Evolutionary conservation across 768 basidiomycete species (phyloP).

Genomic region (Tricholoma furcatifolium): DNA sequence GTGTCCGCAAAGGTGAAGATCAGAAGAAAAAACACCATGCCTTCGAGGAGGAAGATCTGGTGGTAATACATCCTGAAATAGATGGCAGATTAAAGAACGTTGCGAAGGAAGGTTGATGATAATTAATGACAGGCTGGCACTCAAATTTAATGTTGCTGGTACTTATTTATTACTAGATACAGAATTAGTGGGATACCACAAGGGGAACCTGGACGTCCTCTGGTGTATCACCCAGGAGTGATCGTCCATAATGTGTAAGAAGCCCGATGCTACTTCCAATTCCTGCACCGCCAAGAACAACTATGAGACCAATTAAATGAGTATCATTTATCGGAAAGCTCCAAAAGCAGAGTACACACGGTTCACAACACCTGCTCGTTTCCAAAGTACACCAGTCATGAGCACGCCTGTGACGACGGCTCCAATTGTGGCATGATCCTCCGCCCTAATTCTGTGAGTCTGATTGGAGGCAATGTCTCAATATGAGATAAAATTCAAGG

Average conservation of each 20-base stretch:
- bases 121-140: neutral
- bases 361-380: constrained; percentile 57
- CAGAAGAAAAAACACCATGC: constrained; percentile 13
- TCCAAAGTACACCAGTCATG: constrained; percentile 74
- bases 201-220: constrained; percentile 33
- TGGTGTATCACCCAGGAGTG: constrained; percentile 53
- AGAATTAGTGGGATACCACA: constrained; percentile 12
- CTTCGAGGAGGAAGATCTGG: constrained; percentile 43
- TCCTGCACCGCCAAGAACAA: constrained; percentile 71
- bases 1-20: constrained; percentile 35
- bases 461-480: constrained; percentile 22
- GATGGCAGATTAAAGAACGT: constrained; percentile 67
- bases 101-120: constrained; percentile 25
- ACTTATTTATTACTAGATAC: constrained; percentile 14
- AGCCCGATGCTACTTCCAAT: constrained; percentile 63
- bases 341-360: constrained; percentile 38
- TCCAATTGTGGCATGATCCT: constrained; percentile 79
- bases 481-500: constrained; percentile 1
- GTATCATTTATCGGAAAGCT: neutral
- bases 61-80: constrained; percentile 59
- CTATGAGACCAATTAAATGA: constrained; percentile 30
- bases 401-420: constrained; percentile 60
- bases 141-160: neutral
- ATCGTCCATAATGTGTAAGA: constrained; percentile 53
- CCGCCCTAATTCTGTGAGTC: constrained; percentile 57